A percentile compares a stretch with the other conserved stretches of the same genome.
phyloP scores from a whole-genome alignment of 2,329 filamentous ascomycete species.

The Exserohilum turcica region DNA sequence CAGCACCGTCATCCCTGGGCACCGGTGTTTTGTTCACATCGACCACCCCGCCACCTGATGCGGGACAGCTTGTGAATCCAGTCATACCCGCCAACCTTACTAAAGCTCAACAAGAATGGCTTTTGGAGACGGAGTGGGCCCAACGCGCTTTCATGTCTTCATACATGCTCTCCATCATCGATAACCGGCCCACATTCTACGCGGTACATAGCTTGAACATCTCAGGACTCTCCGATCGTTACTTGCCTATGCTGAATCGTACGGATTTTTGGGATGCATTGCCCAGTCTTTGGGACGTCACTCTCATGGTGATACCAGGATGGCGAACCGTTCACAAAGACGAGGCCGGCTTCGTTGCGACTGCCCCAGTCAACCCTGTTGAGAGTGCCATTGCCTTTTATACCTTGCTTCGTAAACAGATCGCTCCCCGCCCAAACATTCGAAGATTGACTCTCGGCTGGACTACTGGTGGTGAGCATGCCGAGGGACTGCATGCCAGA shows the following conservation, averaged over 20 bases:
- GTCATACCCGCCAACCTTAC: constrained; percentile 64
- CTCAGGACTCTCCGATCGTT: constrained; percentile 66
- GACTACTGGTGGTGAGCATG: constrained; percentile 70
- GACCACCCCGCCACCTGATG: constrained; percentile 26
- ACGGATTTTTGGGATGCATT: constrained; percentile 67
- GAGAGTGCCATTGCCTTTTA: constrained; percentile 59
- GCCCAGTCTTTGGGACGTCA: constrained; percentile 59
- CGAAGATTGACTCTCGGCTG: constrained; percentile 68
- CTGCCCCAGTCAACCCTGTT: constrained; percentile 57
- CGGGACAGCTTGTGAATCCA: constrained; percentile 33
- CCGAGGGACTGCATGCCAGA: constrained; percentile 64
- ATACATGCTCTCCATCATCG: constrained; percentile 67
- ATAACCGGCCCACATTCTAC: constrained; percentile 61
- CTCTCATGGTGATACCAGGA: constrained; percentile 67
- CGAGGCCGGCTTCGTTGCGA: constrained; percentile 58
- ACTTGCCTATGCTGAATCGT: constrained; percentile 62
- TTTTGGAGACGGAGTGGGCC: constrained; percentile 71
- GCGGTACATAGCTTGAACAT: constrained; percentile 65
- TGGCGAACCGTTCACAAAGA: constrained; percentile 66
- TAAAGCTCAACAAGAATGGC: constrained; percentile 68
- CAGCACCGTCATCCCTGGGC: constrained; percentile 15
- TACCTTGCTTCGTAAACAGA: constrained; percentile 57
- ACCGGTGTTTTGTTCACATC: constrained; percentile 46
- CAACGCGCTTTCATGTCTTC: constrained; percentile 71
- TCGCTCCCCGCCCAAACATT: constrained; percentile 58